Percentiles rank a stretch among this genome's conserved stretches.
Evolutionary conservation across 345 rosid genomes (phyloP).

Genomic region (Arabidopsis arenosa): DNA sequence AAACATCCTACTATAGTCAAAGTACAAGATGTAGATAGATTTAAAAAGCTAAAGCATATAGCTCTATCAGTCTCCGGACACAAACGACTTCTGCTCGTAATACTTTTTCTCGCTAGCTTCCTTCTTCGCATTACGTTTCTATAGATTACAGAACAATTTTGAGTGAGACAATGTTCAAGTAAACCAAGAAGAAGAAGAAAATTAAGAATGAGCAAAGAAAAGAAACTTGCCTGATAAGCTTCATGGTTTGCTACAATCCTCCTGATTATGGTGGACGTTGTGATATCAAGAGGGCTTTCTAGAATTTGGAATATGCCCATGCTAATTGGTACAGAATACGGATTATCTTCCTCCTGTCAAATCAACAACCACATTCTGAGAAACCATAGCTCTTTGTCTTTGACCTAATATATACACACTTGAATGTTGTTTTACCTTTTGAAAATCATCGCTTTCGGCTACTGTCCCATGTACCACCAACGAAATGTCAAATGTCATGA

Average conservation of each 20-base stretch:
- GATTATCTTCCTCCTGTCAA: slow-evolving; percentile 70
- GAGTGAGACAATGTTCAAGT: slow-evolving; percentile 16
- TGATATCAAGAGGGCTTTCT: slow-evolving; percentile 75
- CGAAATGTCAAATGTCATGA: slow-evolving; percentile 81
- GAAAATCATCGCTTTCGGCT: slow-evolving; percentile 63
- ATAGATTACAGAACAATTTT: slow-evolving; percentile 23
- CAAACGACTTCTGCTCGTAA: slow-evolving; percentile 63
- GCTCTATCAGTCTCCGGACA: slow-evolving; percentile 55
- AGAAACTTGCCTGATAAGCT: slow-evolving; percentile 65
- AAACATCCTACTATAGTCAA: slow-evolving; percentile 39
- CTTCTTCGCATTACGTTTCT: slow-evolving; percentile 76
- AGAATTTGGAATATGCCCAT: slow-evolving; percentile 76
- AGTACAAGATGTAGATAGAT: slow-evolving; percentile 29
- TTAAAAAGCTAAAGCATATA: slow-evolving; percentile 17
- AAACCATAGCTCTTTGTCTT: neutral
- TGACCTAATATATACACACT: neutral
- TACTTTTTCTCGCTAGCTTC: slow-evolving; percentile 68
- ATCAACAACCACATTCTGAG: slow-evolving; percentile 15
- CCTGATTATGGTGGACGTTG: slow-evolving; percentile 74
- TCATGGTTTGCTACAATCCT: slow-evolving; percentile 90
- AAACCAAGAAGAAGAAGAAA: neutral
- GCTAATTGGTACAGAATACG: slow-evolving; percentile 74
- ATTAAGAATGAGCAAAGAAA: neutral
- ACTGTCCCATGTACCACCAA: slow-evolving; percentile 88
- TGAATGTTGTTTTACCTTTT: slow-evolving; percentile 30